Evolutionary conservation across 1,284 basidiomycete species (phyloP).

Genomic region (Uromyces viciae-fabae): DNA sequence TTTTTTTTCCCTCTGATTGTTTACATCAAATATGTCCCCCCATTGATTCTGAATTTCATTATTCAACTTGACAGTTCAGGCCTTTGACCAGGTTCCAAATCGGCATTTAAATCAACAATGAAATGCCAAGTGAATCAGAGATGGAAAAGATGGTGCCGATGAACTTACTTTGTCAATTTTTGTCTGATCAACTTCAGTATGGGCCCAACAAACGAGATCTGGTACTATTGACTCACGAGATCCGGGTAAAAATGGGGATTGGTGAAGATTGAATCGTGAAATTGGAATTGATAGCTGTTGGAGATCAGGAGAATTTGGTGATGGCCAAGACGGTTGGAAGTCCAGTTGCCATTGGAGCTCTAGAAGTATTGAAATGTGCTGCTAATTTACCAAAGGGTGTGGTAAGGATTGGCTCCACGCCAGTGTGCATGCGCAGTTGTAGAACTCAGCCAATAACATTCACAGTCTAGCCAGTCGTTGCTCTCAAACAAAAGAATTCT

Average conservation of each 20-base stretch:
- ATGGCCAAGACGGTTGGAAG: constrained; percentile 87
- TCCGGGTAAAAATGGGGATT: constrained; percentile 61
- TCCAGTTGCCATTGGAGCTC: constrained; percentile 73
- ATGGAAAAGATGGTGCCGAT: constrained; percentile 63
- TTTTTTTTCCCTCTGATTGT: constrained; percentile 45
- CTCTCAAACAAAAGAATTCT: no score
- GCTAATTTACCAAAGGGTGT: constrained; percentile 54
- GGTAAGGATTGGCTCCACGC: no score
- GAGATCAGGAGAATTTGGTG: constrained; percentile 61
- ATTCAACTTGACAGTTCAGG: constrained; percentile 46
- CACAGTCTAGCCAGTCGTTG: no score
- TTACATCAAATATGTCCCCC: constrained; percentile 50
- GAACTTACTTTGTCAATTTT: constrained; percentile 71
- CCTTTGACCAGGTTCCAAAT: constrained; percentile 55
- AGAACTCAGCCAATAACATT: no score
- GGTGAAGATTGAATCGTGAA: constrained; percentile 66
- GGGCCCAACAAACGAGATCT: constrained; percentile 72
- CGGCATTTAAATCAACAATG: constrained; percentile 24
- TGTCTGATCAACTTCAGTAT: constrained; percentile 73
- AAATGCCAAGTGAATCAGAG: constrained; percentile 59
- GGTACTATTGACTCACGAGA: constrained; percentile 80
- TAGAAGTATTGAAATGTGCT: constrained; percentile 68
- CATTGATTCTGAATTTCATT: constrained; percentile 47
- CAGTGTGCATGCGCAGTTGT: no score
- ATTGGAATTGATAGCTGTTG: constrained; percentile 57